Evolutionary conservation across 305 asterid species (phyloP).

Genomic region (Solanum hybrid): DNA sequence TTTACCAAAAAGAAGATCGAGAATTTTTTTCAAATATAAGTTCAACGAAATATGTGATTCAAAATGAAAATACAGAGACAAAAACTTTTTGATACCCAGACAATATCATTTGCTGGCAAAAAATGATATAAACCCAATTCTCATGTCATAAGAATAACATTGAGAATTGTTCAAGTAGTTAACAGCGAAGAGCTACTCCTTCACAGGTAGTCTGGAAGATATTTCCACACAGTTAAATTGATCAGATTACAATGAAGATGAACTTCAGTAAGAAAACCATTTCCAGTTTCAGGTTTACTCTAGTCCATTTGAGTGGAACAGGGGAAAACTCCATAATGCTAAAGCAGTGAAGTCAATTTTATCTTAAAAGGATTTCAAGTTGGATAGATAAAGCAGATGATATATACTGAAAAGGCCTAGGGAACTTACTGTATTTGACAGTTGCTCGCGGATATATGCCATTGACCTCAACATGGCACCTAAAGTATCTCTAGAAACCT

Average conservation of each 20-base stretch:
- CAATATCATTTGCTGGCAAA: neutral
- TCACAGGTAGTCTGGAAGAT: neutral
- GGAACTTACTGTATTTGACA: slow-evolving; percentile 51
- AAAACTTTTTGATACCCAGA: neutral
- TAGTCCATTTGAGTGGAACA: neutral
- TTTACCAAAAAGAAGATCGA: neutral
- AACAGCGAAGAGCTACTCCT: neutral
- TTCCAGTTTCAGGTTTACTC: neutral
- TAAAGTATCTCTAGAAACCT: slow-evolving; percentile 75
- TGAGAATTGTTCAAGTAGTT: neutral
- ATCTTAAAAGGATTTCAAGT: neutral
- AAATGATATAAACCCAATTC: neutral
- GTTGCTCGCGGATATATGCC: slow-evolving; percentile 87
- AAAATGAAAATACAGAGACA: neutral
- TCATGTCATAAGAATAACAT: neutral
- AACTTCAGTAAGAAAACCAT: neutral
- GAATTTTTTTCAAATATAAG: neutral
- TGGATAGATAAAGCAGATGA: neutral
- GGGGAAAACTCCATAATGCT: neutral
- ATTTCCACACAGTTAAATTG: neutral
- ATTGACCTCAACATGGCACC: slow-evolving; percentile 92
- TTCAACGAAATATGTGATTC: neutral
- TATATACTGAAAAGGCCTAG: neutral
- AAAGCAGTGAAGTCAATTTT: neutral
- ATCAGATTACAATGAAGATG: neutral